Evolutionary conservation across 768 basidiomycete species (phyloP), one percentile per base, ranked within the genome.

Genomic region (Podaxis carcinomalis): DNA sequence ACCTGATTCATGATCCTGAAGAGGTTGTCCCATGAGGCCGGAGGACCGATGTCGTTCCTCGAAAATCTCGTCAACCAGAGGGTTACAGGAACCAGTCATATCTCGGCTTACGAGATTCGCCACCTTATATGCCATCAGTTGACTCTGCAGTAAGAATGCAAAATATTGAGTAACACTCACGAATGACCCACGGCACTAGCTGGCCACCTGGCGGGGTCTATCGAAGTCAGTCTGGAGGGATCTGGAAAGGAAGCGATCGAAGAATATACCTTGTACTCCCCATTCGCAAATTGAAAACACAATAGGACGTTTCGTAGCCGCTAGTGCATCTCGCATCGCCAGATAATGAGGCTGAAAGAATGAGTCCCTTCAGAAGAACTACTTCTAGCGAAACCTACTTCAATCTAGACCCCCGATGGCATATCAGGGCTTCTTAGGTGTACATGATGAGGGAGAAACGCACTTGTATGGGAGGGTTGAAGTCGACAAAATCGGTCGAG

Each of bases 131-230:
- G 37, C 25, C 27, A 5, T 35, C 35, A 53, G 36, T 47, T 42
- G 16, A 36, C 9, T 40, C 36, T 49, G 37, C 27, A 51, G 25
- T 47, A 4, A 14, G 11, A 44, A n/a, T 11, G 4, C 21, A 51
- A n/a, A 51, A 35, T 13, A 5, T 6, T 36, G 46, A 10, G 25
- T 21, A 10, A 28, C 13, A 66, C 73, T 62, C 61, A 82, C 64
- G 79, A 81, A 62, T 83, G 82, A 28, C 79, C 78, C 25, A 80
- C 78, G 28, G 70, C 63, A 44, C 74, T 73, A 16, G 72, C 77
- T 59, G 78, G 77, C 78, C 81, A 81, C 46, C 79, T 72, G n/a
- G 80, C 82, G 54, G 80, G 80, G 63, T 82, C 79, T 75, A 32
- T 5, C 44, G 21, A 32, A 6, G n/a, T 21, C 14, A 44, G 47